Conservation (phyloP, 257 asterid genomes). For the Mitragyna speciosa region DNA sequence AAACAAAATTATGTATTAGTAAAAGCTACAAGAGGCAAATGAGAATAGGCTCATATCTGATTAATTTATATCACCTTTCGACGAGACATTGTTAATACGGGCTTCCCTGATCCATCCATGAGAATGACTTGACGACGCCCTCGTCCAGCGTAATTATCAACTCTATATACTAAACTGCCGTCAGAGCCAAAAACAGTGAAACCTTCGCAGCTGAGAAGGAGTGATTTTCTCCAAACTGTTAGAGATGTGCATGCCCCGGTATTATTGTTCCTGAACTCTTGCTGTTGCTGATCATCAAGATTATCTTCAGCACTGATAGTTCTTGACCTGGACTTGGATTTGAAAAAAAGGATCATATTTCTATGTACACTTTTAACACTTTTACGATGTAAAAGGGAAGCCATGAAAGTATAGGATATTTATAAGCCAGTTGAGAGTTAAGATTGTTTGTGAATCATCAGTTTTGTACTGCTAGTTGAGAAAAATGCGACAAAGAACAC, state of each 20-base stretch:
- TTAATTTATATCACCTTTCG: conserved; percentile 45
- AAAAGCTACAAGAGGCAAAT: neutral
- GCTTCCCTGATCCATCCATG: conserved; percentile 72
- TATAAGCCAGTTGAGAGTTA: conserved; percentile 8
- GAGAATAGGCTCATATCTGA: neutral
- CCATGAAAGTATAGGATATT: conserved; percentile 13
- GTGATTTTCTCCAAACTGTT: conserved; percentile 87
- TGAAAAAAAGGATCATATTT: conserved; percentile 46
- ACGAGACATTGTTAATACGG: conserved; percentile 56
- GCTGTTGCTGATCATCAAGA: conserved; percentile 23
- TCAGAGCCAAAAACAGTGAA: conserved; percentile 66
- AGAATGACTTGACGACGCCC: conserved; percentile 38
- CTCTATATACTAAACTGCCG: conserved; percentile 64
- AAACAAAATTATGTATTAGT: too few species aligned
- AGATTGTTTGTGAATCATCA: neutral
- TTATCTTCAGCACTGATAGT: conserved; percentile 39
- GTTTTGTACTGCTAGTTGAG: neutral
- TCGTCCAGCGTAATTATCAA: conserved; percentile 56
- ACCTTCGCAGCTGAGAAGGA: conserved; percentile 58
- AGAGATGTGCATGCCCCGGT: conserved; percentile 30
- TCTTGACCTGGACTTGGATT: conserved; percentile 35
- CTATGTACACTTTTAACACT: neutral
- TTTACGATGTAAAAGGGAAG: conserved; percentile 26
- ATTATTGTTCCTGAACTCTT: neutral
- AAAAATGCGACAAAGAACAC: conserved; percentile 9